These are phyloP conservation scores for Teratosphaeria pseudoeucalypti DNA, from an alignment of 2,329 filamentous ascomycete genomes.

Conservation along the genomic window DNA sequence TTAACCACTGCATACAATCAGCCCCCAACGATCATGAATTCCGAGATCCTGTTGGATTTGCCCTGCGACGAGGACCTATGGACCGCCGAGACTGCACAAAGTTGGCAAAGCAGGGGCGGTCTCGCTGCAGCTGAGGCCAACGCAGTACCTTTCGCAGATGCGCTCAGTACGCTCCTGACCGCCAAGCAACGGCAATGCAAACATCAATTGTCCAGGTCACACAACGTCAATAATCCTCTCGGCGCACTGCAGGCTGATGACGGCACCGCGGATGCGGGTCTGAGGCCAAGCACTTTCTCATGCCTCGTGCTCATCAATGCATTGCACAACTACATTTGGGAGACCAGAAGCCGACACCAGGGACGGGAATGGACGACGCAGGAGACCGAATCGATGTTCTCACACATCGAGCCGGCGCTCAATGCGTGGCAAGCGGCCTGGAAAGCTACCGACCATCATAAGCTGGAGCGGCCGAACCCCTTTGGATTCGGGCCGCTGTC, in stretches of 20 bases:
- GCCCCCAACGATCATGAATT: slow-evolving; percentile 81
- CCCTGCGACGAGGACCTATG: slow-evolving; percentile 92
- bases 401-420: slow-evolving; percentile 85
- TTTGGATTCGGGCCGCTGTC: slow-evolving; percentile 73
- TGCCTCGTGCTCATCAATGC: slow-evolving; percentile 88
- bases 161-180: slow-evolving; percentile 68
- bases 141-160: slow-evolving; percentile 67
- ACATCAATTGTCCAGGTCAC: slow-evolving; percentile 13
- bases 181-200: slow-evolving; percentile 52
- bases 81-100: slow-evolving; percentile 69
- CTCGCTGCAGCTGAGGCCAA: slow-evolving; percentile 57
- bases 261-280: slow-evolving; percentile 40
- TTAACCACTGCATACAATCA: slow-evolving; percentile 90
- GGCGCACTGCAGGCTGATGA: slow-evolving; percentile 13
- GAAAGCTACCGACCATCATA: slow-evolving; percentile 77
- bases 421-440: slow-evolving; percentile 92
- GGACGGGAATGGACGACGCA: slow-evolving; percentile 82
- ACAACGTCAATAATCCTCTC: slow-evolving; percentile 16
- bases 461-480: slow-evolving; percentile 72
- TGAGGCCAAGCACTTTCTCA: slow-evolving; percentile 81
- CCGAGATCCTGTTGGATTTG: slow-evolving; percentile 78
- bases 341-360: slow-evolving; percentile 81
- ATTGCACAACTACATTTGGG: slow-evolving; percentile 97
- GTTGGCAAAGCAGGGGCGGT: slow-evolving; percentile 71
- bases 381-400: slow-evolving; percentile 92